These are phyloP conservation scores for Claviceps spartinae DNA, from an alignment of 2,329 filamentous ascomycete genomes.

Conservation along the genomic window DNA sequence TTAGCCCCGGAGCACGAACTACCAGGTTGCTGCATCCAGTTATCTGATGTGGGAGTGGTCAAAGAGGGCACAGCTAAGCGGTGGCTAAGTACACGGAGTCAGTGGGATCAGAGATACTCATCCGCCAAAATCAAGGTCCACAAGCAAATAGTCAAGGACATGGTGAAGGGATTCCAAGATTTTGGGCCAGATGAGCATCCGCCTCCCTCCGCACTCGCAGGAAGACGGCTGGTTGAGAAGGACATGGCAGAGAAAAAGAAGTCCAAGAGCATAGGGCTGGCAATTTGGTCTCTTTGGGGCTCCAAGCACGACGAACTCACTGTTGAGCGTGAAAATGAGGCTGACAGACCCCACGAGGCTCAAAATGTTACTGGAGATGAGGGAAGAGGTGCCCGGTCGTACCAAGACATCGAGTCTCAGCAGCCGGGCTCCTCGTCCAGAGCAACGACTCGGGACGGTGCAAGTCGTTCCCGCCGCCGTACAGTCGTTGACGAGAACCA, in stretches of 20 bases:
- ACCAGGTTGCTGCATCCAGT: conserved; percentile 47
- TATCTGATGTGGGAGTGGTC: conserved; percentile 58
- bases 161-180: conserved; percentile 55
- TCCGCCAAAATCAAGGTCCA: conserved; percentile 58
- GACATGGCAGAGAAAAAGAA: conserved; percentile 34
- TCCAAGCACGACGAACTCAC: conserved; percentile 76
- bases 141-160: conserved; percentile 58
- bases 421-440: conserved; percentile 13
- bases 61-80: conserved; percentile 69
- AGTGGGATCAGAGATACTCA: conserved; percentile 62
- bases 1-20: conserved; percentile 53
- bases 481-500: conserved; percentile 40
- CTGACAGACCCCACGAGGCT: conserved; percentile 23
- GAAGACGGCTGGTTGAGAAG: conserved; percentile 41
- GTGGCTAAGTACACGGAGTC: conserved; percentile 63
- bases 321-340: conserved; percentile 44
- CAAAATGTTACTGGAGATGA: conserved; percentile 24
- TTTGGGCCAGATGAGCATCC: conserved; percentile 62
- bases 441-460: conserved; percentile 11
- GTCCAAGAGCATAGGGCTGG: conserved; percentile 59
- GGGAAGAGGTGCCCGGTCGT: conserved; percentile 29
- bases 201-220: conserved; percentile 71
- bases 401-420: conserved; percentile 26
- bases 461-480: conserved; percentile 29
- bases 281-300: conserved; percentile 77